Conservation (phyloP, 192 early-diverging fungal species). For the Podila clonocystis region DNA sequence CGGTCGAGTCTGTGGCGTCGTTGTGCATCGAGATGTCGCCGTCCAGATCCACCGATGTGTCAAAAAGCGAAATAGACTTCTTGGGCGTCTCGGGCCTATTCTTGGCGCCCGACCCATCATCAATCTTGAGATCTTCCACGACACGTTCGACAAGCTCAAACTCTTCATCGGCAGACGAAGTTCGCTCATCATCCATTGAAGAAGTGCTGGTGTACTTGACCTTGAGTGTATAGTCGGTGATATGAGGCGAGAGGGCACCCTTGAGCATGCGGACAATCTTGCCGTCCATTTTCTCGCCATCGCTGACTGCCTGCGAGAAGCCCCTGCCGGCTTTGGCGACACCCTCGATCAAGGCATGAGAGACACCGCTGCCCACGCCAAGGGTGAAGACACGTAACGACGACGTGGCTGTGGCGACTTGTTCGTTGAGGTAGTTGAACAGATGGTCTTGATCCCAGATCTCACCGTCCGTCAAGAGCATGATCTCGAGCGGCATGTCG, state of each 20-base stretch:
- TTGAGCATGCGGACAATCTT: slow-evolving; percentile 67
- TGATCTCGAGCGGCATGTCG: slow-evolving; percentile 53
- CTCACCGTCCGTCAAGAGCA: slow-evolving; percentile 58
- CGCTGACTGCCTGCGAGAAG: slow-evolving; percentile 56
- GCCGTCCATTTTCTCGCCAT: slow-evolving; percentile 57
- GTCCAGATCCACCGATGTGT: slow-evolving; percentile 23
- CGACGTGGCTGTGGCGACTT: slow-evolving; percentile 5
- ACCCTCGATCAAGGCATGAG: slow-evolving; percentile 59
- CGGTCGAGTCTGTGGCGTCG: slow-evolving; percentile 10
- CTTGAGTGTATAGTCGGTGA: slow-evolving; percentile 57
- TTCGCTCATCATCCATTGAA: not conserved
- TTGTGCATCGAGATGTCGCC: slow-evolving; percentile 6
- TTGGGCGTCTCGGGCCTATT: slow-evolving; percentile 9
- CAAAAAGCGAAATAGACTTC: slow-evolving; percentile 29
- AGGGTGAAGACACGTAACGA: slow-evolving; percentile 58
- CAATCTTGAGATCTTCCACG: slow-evolving; percentile 41
- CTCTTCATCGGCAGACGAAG: slow-evolving; percentile 32
- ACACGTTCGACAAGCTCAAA: slow-evolving; percentile 13
- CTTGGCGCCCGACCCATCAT: slow-evolving; percentile 6
- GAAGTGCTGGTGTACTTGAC: slow-evolving; percentile 8
- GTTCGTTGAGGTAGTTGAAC: slow-evolving; percentile 27
- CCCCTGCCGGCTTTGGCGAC: slow-evolving; percentile 60
- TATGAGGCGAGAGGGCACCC: slow-evolving; percentile 49
- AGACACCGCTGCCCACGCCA: slow-evolving; percentile 59
- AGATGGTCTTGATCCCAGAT: slow-evolving; percentile 58